Percentiles rank a stretch among this genome's conserved stretches.
These are phyloP conservation scores for Lentinula raphanica DNA, from an alignment of 768 basidiomycete species.

Conservation along the genomic window DNA sequence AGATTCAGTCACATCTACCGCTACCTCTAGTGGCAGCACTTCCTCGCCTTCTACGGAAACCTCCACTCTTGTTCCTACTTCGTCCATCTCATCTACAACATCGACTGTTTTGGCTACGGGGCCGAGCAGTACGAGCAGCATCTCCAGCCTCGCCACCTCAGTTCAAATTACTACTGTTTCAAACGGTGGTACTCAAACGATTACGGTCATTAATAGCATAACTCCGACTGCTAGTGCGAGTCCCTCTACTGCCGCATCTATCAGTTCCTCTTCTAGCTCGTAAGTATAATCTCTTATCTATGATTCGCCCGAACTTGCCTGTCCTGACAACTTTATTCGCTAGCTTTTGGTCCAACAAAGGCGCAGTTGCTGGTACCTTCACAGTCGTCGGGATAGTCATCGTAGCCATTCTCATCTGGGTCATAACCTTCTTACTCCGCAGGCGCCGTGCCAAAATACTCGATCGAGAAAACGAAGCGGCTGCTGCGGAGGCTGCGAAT, in stretches of 20 bases:
- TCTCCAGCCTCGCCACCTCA: not conserved
- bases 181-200: not conserved
- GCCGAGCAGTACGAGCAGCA: not conserved
- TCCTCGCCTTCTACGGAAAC: not conserved
- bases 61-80: not conserved
- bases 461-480: conserved; percentile 1
- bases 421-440: not conserved
- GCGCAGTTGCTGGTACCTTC: conserved; percentile 37
- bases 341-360: conserved; percentile 37
- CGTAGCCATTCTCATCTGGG: conserved; percentile 21
- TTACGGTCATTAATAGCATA: not conserved
- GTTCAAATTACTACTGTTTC: not conserved
- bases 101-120: not conserved
- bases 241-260: not conserved
- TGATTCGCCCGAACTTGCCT: not conserved
- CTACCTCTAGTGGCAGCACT: not conserved
- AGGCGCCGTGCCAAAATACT: not conserved
- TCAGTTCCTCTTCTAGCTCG: not conserved
- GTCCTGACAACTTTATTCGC: too few relatives aligned
- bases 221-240: not conserved
- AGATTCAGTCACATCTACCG: not conserved
- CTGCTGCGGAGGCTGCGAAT: conserved; percentile 1
- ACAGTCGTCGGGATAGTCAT: conserved; percentile 29
- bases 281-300: not conserved
- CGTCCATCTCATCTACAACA: not conserved